Evolutionary conservation across 352 stramenopile genomes (phyloP).

Genomic region (Phytophthora hibernalis): DNA sequence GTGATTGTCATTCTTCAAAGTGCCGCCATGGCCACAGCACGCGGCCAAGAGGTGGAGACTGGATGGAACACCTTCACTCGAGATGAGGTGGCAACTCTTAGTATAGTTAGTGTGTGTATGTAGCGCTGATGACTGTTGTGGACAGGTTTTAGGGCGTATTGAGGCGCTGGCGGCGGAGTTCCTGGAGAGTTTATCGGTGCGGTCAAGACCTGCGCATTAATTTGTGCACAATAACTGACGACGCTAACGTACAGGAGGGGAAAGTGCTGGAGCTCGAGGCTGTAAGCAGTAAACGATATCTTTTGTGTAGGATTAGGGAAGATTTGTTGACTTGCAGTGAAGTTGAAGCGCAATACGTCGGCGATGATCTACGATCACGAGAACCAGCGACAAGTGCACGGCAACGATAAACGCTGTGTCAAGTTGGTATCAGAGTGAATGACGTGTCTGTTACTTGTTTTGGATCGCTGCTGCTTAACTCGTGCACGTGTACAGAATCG

Average conservation of each 20-base stretch:
- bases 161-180: conserved; percentile 67
- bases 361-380: conserved; percentile 72
- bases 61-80: conserved; percentile 31
- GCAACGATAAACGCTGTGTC: conserved; percentile 61
- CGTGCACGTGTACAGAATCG: conserved; percentile 47
- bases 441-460: neutral
- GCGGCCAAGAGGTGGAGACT: conserved; percentile 4
- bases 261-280: conserved; percentile 62
- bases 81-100: conserved; percentile 44
- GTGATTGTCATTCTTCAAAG: conserved; percentile 42
- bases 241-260: conserved; percentile 40
- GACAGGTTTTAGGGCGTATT: conserved; percentile 66
- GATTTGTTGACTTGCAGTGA: conserved; percentile 8
- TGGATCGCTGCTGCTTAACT: neutral
- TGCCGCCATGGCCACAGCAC: conserved; percentile 19
- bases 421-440: conserved; percentile 49
- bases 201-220: neutral
- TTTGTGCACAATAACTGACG: neutral
- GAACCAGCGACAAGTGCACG: conserved; percentile 60
- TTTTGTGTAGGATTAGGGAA: neutral
- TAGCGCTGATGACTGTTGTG: neutral
- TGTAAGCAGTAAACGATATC: conserved; percentile 38
- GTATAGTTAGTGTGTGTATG: neutral
- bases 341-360: conserved; percentile 65
- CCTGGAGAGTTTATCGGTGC: conserved; percentile 56